These are phyloP conservation scores for Pythium sp. DNA, from an alignment of 352 stramenopile species.

Conservation along the genomic window DNA sequence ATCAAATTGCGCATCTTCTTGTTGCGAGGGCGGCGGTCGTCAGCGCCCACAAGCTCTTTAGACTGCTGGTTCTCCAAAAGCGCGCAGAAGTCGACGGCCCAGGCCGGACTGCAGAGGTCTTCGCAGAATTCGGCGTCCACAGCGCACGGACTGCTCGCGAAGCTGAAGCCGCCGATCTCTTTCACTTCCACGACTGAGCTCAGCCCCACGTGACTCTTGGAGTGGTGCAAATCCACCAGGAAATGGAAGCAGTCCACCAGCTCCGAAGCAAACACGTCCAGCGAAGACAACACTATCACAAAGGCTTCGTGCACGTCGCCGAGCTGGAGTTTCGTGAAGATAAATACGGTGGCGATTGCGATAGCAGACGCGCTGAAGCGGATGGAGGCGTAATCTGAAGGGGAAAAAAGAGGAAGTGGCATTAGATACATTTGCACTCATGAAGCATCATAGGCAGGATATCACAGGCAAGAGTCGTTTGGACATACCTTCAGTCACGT, in stretches of 20 bases:
- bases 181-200: constrained; percentile 12
- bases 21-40: not conserved
- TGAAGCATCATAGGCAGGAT: not conserved
- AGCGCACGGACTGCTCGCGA: constrained; percentile 12
- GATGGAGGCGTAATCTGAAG: constrained; percentile 9
- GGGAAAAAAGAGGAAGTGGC: not conserved
- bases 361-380: constrained; percentile 4
- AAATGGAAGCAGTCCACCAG: constrained; percentile 14
- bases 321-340: not conserved
- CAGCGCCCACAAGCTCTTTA: not conserved
- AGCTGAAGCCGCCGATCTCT: constrained; percentile 6
- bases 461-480: not conserved
- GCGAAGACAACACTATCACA: not conserved
- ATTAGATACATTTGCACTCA: not conserved
- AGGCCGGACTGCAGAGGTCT: constrained; percentile 3
- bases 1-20: constrained; percentile 3
- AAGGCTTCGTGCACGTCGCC: not conserved
- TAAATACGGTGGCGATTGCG: constrained; percentile 9
- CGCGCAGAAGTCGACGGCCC: constrained; percentile 11
- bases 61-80: not conserved
- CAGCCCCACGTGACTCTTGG: not conserved
- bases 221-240: constrained; percentile 5
- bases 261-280: not conserved
- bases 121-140: constrained; percentile 10
- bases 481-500: constrained; percentile 13